Base-by-base conservation (phyloP, 2,329 filamentous ascomycete genomes). In the Beauveria bassiana region DNA sequence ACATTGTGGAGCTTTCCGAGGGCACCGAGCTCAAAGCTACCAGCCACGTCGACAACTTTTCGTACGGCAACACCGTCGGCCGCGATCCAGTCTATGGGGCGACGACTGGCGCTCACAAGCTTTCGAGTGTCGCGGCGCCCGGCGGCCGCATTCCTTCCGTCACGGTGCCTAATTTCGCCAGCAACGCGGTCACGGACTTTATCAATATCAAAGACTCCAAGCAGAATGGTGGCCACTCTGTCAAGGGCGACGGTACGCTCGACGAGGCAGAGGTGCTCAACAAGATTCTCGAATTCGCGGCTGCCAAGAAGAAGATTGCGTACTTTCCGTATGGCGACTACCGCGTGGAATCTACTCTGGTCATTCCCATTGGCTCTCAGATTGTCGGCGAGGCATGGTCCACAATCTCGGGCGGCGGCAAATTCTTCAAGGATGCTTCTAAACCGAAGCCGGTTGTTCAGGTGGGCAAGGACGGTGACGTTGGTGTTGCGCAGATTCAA, bases 321-420 rank as follows among this genome's bases (percentile, higher is more conserved):
- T 71, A 71, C 62, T 70, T 71, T 47, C 69, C 70, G 6, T 70
- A 66, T 62, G 70, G 70, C 42, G 65, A 65, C 46, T 71, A 71
- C 50, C 63, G 65, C 1, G 68, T 71, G 20, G 65, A 70, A 34
- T 67, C 65, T 10, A 71, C 69, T 7, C 63, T 71, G 1, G 59
- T 65, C n/a, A 61, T 71, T 16, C 70, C 70, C 6, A 57, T 65
- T 3, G 79, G 79, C 14, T 79, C 81, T 5, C 75, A 75, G 2
- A 77, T 86, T 28, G 74, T 83, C 10, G 84, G 84, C 22, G 81
- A 86, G 69, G 77, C 77, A 5, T 83, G 81, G 75, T 76, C 82
- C 10, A 74, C 75, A 3, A 79, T 81, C 67, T 78, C 75, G n/a
- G 82, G 74, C 2, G 71, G 70, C 4, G 82, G 83, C 12, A 56